Evolutionary conservation across 345 rosid genomes (phyloP).

Genomic region (Barbarea vulgaris): DNA sequence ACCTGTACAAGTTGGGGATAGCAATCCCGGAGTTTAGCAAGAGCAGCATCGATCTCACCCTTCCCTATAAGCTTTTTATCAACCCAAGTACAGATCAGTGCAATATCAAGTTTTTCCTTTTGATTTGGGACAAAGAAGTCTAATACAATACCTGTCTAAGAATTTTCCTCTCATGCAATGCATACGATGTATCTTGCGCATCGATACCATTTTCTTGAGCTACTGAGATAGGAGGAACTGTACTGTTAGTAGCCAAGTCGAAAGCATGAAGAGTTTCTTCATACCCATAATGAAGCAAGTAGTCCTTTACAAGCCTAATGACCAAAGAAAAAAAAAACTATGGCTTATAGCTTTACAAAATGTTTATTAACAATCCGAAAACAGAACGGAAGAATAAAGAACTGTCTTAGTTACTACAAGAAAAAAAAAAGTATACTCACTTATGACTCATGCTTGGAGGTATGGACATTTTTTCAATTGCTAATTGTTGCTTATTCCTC

Average conservation of each 20-base stretch:
- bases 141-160: constrained; percentile 69
- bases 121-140: background rate
- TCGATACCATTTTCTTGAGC: constrained; percentile 65
- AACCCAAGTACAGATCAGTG: constrained; percentile 28
- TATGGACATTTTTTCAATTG: constrained; percentile 58
- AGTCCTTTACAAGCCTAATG: constrained; percentile 77
- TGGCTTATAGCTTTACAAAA: background rate
- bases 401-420: background rate
- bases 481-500: constrained; percentile 64
- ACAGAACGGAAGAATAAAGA: background rate
- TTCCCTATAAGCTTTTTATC: constrained; percentile 78
- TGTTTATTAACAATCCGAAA: background rate
- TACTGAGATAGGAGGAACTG: constrained; percentile 55
- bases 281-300: constrained; percentile 86
- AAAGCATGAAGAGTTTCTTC: constrained; percentile 84
- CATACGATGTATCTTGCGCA: constrained; percentile 61
- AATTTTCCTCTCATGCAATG: constrained; percentile 68
- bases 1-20: constrained; percentile 92
- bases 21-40: constrained; percentile 65
- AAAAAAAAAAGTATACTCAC: constrained; percentile 45
- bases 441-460: constrained; percentile 62
- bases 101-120: constrained; percentile 21
- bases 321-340: background rate
- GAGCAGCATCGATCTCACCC: constrained; percentile 81
- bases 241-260: constrained; percentile 66